phyloP scores from a whole-genome alignment of 2,329 filamentous ascomycete species.

The Sporothrix globosa region DNA sequence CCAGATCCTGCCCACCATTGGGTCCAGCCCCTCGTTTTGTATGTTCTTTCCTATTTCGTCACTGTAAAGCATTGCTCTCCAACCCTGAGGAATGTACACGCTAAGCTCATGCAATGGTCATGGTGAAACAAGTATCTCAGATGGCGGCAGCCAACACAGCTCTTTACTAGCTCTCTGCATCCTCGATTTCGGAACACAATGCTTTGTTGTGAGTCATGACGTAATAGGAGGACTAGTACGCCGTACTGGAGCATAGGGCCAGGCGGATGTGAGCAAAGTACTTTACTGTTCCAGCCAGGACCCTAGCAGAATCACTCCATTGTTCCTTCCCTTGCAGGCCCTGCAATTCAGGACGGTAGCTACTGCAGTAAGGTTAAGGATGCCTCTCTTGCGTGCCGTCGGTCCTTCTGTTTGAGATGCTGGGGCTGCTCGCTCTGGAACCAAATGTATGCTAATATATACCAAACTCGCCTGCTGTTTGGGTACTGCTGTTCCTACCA shows the following conservation, averaged over 20 bases:
- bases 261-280: not conserved
- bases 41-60: conserved; percentile 23
- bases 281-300: not conserved
- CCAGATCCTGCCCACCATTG: conserved; percentile 2
- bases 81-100: not conserved
- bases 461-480: not conserved
- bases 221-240: conserved; percentile 20
- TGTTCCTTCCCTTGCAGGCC: not conserved
- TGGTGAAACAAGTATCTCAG: conserved; percentile 9
- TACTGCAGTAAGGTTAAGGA: not conserved
- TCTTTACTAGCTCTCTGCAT: not conserved
- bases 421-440: not conserved
- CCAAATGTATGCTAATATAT: not conserved
- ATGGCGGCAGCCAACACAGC: conserved; percentile 12
- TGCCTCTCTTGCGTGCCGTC: not conserved
- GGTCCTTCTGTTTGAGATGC: not conserved
- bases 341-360: not conserved
- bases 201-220: conserved; percentile 26
- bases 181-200: not conserved
- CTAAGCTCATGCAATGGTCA: not conserved
- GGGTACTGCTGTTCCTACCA: not conserved
- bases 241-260: not conserved
- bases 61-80: not conserved
- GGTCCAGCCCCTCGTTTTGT: conserved; percentile 24
- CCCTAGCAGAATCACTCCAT: not conserved